Evolutionary conservation across 805 yeast species (phyloP), one percentile per base, ranked within the genome.

Genomic region (Zygotorulaspora chibaensis): DNA sequence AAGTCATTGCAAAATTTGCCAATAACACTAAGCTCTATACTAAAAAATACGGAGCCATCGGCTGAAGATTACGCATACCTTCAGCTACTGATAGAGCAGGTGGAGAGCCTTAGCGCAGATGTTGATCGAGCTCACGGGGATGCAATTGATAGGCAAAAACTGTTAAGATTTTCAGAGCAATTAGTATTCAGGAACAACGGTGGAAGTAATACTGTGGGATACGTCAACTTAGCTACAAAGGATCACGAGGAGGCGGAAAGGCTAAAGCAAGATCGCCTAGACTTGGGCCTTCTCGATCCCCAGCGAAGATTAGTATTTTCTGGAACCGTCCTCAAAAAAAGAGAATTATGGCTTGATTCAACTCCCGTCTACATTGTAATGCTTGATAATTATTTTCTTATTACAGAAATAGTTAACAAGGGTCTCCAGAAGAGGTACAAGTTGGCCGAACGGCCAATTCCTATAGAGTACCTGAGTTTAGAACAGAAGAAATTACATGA

Each of bases 371-470:
- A 77, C 52, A 55, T 84, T 18, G 77, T 86, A 15, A 65, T 87
- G 25, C 65, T 87, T 42, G 95, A 87, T 58, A 85, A 87, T 56
- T 85, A 73, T 54, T 64, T 87, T 36, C 58, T 87, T 27, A 74
- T 87, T 1, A 81, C 87, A 1, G 83, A 87, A 34, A 72, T 72
- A 38, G 62, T 75, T 2, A 69, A 70, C 8, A 75, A 73, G 37
- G 75, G 69, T 8, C 50, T 61, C 9, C 54, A 54, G 10, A 64
- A 56, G 30, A 55, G 53, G 13, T 72, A 59, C 38, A 72, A 72
- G 51, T 72, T 81, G 0, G 58, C 70, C 9, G 87, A 81, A 54
- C 71, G 70, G 36, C 87, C 87, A 1, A 76, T 81, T 8, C 83
- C 85, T 0, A 69, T 80, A 20, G 84, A 78, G 53, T 79, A 77